Evolutionary conservation across 371 early-diverging fungal genomes (phyloP), one percentile per base, ranked within the genome.

Genomic region (Rhizopus delemar): DNA sequence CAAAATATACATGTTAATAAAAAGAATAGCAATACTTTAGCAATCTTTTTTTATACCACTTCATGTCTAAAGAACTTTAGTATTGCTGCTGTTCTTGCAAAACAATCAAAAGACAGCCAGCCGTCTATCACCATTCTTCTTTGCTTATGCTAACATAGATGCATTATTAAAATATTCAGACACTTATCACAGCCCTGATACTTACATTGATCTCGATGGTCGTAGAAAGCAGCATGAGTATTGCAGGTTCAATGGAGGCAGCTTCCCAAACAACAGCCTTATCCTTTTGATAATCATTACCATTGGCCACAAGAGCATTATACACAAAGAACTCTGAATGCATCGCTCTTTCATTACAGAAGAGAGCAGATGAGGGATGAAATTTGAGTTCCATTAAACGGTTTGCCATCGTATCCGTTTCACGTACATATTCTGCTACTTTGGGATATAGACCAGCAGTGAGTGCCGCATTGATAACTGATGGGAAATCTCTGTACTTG

Each of bases 391-490:
- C 60, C 31, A 77, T 69, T 9, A 55, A 52, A 4, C 65, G 56
- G 32, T 66, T 66, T 2, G 63, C 43, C 33, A 70, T 63, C 8
- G 51, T 31, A 5, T 48, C 28, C 12, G 57, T 60, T 11, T 53
- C 51, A 5, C 57, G 60, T 4, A 57, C 58, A 22, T 68, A 70
- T 51, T 78, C 73, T 57, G 86, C 82, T 5, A 88, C 49, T 36
- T 86, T 81, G 12, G 88, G 88, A 60, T 89, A 87, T 51, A 90
- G 67, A 15, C 87, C 88, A 6, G 88, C 86, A 28, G 80, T 74
- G 12, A 88, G 72, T 0, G 88, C 85, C 5, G 89, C 90, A 50
- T 86, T 84, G 39, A 90, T 59, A 7, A 90, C 77, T 7, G 84
- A 70, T 29, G 77, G 59, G 8, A 73, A 78, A 6, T 65, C 41